Base-by-base conservation (phyloP, 768 basidiomycete species). In the Agrocybe praecox region DNA sequence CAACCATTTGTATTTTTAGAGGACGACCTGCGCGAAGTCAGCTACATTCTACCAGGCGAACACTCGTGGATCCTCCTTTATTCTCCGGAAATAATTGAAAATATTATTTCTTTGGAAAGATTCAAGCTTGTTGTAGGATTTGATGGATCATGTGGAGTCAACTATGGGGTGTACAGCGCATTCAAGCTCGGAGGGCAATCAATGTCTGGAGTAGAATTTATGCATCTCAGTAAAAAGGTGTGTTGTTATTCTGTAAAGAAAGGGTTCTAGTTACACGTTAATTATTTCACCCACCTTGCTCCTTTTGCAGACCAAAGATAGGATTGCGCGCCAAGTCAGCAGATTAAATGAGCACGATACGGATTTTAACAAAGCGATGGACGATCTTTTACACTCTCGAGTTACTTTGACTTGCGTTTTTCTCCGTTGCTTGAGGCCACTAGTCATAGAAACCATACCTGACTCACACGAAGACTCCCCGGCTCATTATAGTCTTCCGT, bases 151-250 rank as follows among this genome's bases (percentile, higher is more conserved):
- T n/a, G 19, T 12, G 15, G 7, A 5, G 21, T 46, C 14, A 18
- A 46, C 1, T 54, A 54, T 47, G 53, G 53, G 8, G 18, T 34
- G 5, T 54, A 54, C 24, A 36, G 22, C 19, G 53, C 53, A 21
- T 46, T 21, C 14, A 36, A 14, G 15, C n/a, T 54, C n/a, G 45
- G n/a, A 17, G 53, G 53, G 32, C 45, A 46, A 9, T 17, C 53
- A 19, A 46, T 54, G 53, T 48, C 46, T 21, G 53, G 53, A 4
- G 12, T 54, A 9, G 53, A 54, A 32, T 54, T 54, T 36, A n/a
- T 33, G 18, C 23, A 46, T 14, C 46, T 54, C 3, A 48, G 33
- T 32, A 15, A 54, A 2, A 46, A 22, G 17, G 45, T 48, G 14
- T n/a, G n/a, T n/a, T n/a, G n/a, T n/a, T n/a, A n/a, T n/a, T n/a